Percentiles rank a stretch among this genome's conserved stretches.
phyloP scores from a whole-genome alignment of 768 basidiomycete species.

The Termitomyces sp. region DNA sequence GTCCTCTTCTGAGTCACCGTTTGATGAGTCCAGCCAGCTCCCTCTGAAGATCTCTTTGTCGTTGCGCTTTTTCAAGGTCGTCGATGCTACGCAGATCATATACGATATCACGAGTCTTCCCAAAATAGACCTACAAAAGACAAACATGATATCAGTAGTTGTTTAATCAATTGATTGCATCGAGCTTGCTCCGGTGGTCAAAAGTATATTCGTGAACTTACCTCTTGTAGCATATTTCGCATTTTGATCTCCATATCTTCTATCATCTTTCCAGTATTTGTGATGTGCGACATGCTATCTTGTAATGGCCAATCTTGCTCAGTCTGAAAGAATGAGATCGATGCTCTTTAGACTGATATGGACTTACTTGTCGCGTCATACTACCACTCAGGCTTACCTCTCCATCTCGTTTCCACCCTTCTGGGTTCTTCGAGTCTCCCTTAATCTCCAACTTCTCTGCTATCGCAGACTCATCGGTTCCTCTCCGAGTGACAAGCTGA shows the following conservation, averaged over 20 bases:
- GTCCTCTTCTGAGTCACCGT: conserved; percentile 32
- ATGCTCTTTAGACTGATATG: not conserved
- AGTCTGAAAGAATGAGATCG: conserved; percentile 36
- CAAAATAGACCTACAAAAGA: conserved; percentile 73
- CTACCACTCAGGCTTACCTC: conserved; percentile 87
- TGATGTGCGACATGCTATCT: conserved; percentile 78
- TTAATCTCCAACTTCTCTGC: conserved; percentile 21
- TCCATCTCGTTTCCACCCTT: conserved; percentile 58
- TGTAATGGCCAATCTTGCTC: conserved; percentile 86
- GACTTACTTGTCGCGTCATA: conserved; percentile 90
- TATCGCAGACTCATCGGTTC: conserved; percentile 25
- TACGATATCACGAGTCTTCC: conserved; percentile 93
- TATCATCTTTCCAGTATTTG: conserved; percentile 91
- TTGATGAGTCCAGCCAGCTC: conserved; percentile 87
- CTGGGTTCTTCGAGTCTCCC: conserved; percentile 29
- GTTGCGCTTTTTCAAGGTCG: conserved; percentile 75
- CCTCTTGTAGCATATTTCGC: conserved; percentile 91
- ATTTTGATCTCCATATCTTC: conserved; percentile 99
- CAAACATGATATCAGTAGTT: not conserved
- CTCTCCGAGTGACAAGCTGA: conserved; percentile 62
- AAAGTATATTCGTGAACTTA: conserved; percentile 17
- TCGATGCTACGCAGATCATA: conserved; percentile 86
- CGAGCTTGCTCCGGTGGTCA: not conserved
- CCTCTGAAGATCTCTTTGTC: conserved; percentile 82
- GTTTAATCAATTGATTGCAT: not conserved